A percentile compares a stretch with the other conserved stretches of the same genome.
Conservation (phyloP, 2,329 filamentous ascomycete genomes). For the Nemania abortiva region DNA sequence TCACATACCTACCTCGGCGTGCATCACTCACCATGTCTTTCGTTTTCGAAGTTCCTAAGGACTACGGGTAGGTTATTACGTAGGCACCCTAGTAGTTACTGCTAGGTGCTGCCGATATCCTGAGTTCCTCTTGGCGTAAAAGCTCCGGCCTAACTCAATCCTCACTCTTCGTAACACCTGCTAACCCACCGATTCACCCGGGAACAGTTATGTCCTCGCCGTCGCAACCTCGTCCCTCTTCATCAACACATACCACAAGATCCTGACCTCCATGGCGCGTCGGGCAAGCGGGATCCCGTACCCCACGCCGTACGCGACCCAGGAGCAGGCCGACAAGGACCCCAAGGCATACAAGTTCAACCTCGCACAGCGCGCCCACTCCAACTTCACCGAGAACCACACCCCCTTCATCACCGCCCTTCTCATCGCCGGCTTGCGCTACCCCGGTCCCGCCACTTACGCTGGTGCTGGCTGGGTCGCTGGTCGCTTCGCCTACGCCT, state of each 20-base stretch:
- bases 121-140: background rate
- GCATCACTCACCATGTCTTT: conserved; percentile 57
- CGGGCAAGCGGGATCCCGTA: conserved; percentile 67
- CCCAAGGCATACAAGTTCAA: conserved; percentile 70
- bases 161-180: background rate
- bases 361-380: conserved; percentile 63
- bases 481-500: conserved; percentile 65
- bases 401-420: conserved; percentile 64
- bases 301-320: conserved; percentile 67
- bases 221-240: conserved; percentile 69
- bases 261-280: conserved; percentile 63
- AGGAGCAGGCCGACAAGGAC: conserved; percentile 67
- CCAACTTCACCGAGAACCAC: conserved; percentile 73
- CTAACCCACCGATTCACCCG: background rate
- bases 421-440: conserved; percentile 67
- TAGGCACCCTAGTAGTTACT: background rate
- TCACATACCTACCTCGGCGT: background rate
- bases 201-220: conserved; percentile 69
- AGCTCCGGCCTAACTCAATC: background rate
- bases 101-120: too few species aligned
- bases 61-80: conserved; percentile 62
- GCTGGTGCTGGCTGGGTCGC: conserved; percentile 67
- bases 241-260: conserved; percentile 65
- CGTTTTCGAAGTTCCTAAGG: conserved; percentile 58
- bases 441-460: conserved; percentile 62